Base-by-base conservation (phyloP, 2,329 filamentous ascomycete genomes). In the Juglanconis sp. region DNA sequence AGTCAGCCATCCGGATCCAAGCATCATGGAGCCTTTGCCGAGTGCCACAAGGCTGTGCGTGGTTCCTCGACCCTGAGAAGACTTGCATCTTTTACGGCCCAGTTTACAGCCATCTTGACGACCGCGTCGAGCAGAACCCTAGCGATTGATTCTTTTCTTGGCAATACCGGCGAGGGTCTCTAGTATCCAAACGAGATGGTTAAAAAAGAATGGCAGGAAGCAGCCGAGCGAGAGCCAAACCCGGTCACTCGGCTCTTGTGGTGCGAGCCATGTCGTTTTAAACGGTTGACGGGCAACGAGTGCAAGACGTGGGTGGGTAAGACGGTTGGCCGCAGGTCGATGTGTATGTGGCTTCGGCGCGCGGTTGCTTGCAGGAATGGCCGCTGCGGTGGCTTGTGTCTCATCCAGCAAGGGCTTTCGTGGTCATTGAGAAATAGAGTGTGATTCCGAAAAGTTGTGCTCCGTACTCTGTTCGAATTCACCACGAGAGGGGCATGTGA, bases 11-110 rank as follows among this genome's bases (percentile, higher is more conserved):
- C 7, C 32, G 10, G 32, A 8, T 30, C 11, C 17, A 8, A 4
- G 11, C 3, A 10, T 49, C 10, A 8, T n/a, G 11, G 35, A 13
- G 32, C 44, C 53, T 51, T 42, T 11, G 24, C 49, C 36, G 30
- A 11, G 46, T 30, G 24, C 9, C 46, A 48, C 46, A 48, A 4
- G 24, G 7, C 17, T 31, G 46, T 48, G 46, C 17, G 24, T 10
- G 31, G 24, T 51, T 17, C 55, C 32, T 6, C 5, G 10, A 8
- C 15, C 7, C 11, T 24, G 52, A 17, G 24, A 6, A 34, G 31
- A 68, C 75, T 62, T 65, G 77, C 76, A 49, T 78, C 75, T 62
- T 74, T 74, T 51, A 63, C 58, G n/a, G 61, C 46, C 61, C 61
- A 63, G 31, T 38, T n/a, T 31, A 44, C 17, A 56, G 61, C 61